These are phyloP conservation scores for Podila epigama DNA, from an alignment of 192 early-diverging fungal species.

Conservation along the genomic window DNA sequence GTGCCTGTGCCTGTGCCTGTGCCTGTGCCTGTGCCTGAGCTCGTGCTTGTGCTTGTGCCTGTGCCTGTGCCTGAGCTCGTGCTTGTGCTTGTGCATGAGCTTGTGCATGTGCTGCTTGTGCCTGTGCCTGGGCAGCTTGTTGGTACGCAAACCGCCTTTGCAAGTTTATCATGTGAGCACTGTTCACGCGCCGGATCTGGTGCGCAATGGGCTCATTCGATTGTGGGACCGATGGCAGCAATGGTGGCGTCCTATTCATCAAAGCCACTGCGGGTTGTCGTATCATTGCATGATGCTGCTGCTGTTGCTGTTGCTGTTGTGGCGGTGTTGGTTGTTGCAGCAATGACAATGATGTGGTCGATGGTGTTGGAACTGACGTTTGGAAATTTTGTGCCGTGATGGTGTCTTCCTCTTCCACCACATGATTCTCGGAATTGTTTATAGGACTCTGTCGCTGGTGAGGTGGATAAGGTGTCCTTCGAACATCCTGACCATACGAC, in stretches of 20 bases:
- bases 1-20: conserved; percentile 6
- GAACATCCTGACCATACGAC: too few relatives aligned
- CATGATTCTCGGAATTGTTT: too few relatives aligned
- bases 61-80: neutral
- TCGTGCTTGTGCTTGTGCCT: neutral
- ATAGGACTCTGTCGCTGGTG: too few relatives aligned
- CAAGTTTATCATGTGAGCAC: conserved; percentile 5
- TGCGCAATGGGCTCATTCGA: conserved; percentile 25
- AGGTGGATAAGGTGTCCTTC: too few relatives aligned
- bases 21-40: too few relatives aligned
- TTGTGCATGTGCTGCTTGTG: conserved; percentile 20
- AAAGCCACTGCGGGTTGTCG: conserved; percentile 5
- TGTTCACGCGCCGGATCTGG: conserved; percentile 21
- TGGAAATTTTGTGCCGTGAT: too few relatives aligned
- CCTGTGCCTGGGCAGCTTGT: conserved; percentile 4
- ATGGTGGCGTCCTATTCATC: conserved; percentile 27
- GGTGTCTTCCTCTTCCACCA: too few relatives aligned
- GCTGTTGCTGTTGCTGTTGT: neutral
- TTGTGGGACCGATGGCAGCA: conserved; percentile 6
- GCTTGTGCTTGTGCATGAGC: neutral
- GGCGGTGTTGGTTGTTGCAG: neutral
- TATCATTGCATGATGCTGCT: neutral
- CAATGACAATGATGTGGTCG: neutral
- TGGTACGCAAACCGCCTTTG: conserved; percentile 27
- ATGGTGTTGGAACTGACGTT: too few relatives aligned